Evolutionary conservation across 1,139 yeast genomes (phyloP), one percentile per base, ranked within the genome.

Genomic region (Kurtzmaniella natalensis): DNA sequence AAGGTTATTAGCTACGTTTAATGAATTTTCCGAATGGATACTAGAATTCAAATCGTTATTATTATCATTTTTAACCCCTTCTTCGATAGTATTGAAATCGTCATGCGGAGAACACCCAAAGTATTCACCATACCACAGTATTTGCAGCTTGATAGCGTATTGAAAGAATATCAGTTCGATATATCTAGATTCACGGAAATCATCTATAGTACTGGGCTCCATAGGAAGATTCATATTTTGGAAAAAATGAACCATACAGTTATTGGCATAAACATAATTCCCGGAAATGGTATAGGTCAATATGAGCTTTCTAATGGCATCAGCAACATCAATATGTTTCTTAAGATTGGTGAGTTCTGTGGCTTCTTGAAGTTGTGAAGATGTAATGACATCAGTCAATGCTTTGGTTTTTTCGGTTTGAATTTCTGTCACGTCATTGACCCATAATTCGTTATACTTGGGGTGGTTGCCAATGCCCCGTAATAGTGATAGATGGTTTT

Each of bases 121-220:
- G 19, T n/a, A 9, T 10, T 13, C n/a, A 18, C 22, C 25, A 9
- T 28, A 28, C 38, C 38, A 32, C 10, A 20, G 14, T 13, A 15
- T 25, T 18, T 35, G 36, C 18, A 53, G 34, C n/a, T 42, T 32
- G 11, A 44, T 43, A 4, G 43, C 37, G 11, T 41, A 40, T 35
- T 49, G 56, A 33, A 45, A 45, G 18, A 50, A 45, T 15, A 47
- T 36, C 31, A 45, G 48, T 40, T 53, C 55, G 20, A 53, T 38
- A 39, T 44, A 48, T 17, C 44, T 31, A 40, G 50, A 50, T 8
- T 37, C 34, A 9, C 35, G 36, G 32, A 55, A 41, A 21, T 44
- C 48, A 13, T 37, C 34, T 21, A 37, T 35, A 13, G 45, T 43
- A 13, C 40, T 42, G 5, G 53, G 50, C 24, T 49, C 51, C 4